Evolutionary conservation across 176 grass and related monocot genomes (phyloP).

Genomic region (Ensete ventricosum): DNA sequence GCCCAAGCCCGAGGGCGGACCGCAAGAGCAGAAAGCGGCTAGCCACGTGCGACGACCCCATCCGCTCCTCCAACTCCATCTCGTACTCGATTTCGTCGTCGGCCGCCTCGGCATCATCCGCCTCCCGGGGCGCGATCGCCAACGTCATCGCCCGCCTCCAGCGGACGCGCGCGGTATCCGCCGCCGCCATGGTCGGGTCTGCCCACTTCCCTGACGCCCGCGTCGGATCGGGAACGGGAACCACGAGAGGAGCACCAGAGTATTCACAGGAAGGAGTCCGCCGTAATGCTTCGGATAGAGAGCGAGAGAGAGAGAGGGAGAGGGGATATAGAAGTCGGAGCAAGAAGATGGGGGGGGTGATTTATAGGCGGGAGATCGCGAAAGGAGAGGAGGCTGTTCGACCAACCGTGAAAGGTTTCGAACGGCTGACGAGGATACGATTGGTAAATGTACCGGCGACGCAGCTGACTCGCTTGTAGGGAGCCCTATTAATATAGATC

Average conservation of each 20-base stretch:
- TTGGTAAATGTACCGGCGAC: too few relatives aligned
- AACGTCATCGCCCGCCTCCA: neutral
- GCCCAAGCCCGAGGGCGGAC: constrained; percentile 35
- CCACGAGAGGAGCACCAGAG: too few relatives aligned
- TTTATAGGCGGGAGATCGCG: neutral
- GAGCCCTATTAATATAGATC: too few relatives aligned
- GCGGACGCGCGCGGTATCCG: neutral
- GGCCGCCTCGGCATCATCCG: constrained; percentile 6
- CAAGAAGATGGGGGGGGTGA: neutral
- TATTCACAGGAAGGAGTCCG: neutral
- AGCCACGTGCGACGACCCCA: constrained; percentile 30
- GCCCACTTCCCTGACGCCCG: too few relatives aligned
- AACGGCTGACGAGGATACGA: too few relatives aligned
- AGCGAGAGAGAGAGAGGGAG: neutral
- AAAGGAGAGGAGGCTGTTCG: too few relatives aligned
- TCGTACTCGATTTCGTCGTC: constrained; percentile 36
- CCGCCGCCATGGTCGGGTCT: neutral
- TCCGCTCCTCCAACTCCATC: constrained; percentile 49
- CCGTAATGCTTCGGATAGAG: neutral
- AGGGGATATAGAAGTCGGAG: neutral
- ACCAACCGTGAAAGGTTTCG: too few relatives aligned
- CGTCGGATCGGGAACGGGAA: too few relatives aligned
- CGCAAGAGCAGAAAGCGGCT: constrained; percentile 44
- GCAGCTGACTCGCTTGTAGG: too few relatives aligned
- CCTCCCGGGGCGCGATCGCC: constrained; percentile 1